Conservation (phyloP, 1,284 basidiomycete species). For the Albatrellus sp. region DNA sequence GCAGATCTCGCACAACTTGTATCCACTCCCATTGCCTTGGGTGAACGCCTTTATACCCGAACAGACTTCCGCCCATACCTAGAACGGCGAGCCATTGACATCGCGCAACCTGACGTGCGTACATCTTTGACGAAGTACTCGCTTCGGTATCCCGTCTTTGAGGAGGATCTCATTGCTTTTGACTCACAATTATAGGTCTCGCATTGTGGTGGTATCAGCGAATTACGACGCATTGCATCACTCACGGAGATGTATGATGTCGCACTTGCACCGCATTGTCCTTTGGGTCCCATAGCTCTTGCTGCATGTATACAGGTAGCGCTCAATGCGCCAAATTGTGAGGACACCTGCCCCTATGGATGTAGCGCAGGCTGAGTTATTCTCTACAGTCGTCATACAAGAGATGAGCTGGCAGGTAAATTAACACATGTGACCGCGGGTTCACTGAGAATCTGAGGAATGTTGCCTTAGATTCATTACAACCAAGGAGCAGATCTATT, state of each 20-base stretch:
- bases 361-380: neutral
- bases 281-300: slow-evolving; percentile 59
- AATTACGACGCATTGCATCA: slow-evolving; percentile 55
- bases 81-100: slow-evolving; percentile 57
- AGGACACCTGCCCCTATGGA: slow-evolving; percentile 11
- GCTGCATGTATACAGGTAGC: slow-evolving; percentile 59
- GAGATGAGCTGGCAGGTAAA: slow-evolving; percentile 57
- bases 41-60: slow-evolving; percentile 60
- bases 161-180: too few species aligned
- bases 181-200: slow-evolving; percentile 27
- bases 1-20: slow-evolving; percentile 50
- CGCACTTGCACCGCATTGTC: slow-evolving; percentile 50
- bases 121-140: neutral
- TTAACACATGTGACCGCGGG: neutral
- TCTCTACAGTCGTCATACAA: slow-evolving; percentile 39
- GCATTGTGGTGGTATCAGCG: slow-evolving; percentile 66
- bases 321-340: slow-evolving; percentile 41
- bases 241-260: slow-evolving; percentile 63
- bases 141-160: neutral
- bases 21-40: slow-evolving; percentile 60
- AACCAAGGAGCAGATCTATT: slow-evolving; percentile 61
- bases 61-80: slow-evolving; percentile 63
- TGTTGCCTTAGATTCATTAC: slow-evolving; percentile 49
- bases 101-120: slow-evolving; percentile 63
- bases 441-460: neutral